Evolutionary conservation across 352 stramenopile genomes (phyloP), one percentile per base, ranked within the genome.

Genomic region (Phytophthora syringae): DNA sequence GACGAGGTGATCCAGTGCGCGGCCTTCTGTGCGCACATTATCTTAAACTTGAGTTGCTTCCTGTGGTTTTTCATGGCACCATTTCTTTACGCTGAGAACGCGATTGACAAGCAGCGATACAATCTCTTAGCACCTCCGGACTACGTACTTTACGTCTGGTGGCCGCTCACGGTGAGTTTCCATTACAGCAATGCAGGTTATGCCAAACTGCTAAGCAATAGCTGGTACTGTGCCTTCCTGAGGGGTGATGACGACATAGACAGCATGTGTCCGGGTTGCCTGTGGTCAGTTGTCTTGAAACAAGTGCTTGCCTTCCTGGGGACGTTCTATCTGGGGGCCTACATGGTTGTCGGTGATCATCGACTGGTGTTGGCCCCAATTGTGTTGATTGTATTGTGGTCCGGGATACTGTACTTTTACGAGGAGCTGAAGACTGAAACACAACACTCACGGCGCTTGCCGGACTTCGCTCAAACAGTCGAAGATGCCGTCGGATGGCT

Each of bases 111-210:
- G 13, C 30, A 36, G 30, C 30, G 30, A 36, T 36, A 12, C 13
- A 42, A 32, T 52, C 44, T 52, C 22, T 20, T 36, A n/a, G 20
- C 42, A 48, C 42, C 42, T n/a, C 42, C 42, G 20, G 28, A 25
- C 40, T 30, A 30, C 42, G 42, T 48, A 18, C 22, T 28, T 48
- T 15, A 3, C 18, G 42, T 48, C 12, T 48, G 42, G 40, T 24
- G 36, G 7, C 5, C 24, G 20, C 24, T 52, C 11, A 13, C 11
- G 12, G 6, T 21, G 7, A 22, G 13, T 9, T 36, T 36, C 15
- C 37, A 22, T 12, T 21, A 22, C 11, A 22, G 24, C 79, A 18
- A 73, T 71, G 30, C 11, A 27, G n/a, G 39, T 10, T 6, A n/a
- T n/a, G n/a, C n/a, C n/a, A n/a, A n/a, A n/a, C n/a, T n/a, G n/a